Percentiles rank a stretch among this genome's conserved stretches.
These are phyloP conservation scores for Auxenochlorella pyrenoidosa DNA, from an alignment of 139 green algal species.

Conservation along the genomic window DNA sequence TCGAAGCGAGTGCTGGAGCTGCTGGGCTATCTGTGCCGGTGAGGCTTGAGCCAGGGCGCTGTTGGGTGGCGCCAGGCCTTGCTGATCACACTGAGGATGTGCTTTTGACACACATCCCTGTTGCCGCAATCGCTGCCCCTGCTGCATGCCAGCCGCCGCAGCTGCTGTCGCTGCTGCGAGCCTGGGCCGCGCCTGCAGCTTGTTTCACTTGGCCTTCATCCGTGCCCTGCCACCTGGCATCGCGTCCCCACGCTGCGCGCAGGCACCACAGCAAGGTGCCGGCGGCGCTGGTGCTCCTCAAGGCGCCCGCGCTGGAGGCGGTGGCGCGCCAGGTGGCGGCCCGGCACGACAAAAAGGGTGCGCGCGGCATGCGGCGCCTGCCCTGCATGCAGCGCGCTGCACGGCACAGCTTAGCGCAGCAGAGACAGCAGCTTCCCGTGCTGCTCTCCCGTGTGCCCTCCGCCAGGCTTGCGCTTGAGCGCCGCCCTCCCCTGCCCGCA, in stretches of 20 bases:
- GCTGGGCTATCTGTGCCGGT: constrained; percentile 64
- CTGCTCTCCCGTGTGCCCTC: too few relatives aligned
- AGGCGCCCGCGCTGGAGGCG: constrained; percentile 38
- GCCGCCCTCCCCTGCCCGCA: neutral
- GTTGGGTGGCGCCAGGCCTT: too few relatives aligned
- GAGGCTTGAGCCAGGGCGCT: neutral
- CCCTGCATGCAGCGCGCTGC: too few relatives aligned
- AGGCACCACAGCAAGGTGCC: constrained; percentile 63
- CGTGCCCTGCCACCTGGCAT: neutral
- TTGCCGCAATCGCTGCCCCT: too few relatives aligned
- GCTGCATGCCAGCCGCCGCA: too few relatives aligned
- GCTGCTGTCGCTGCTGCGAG: neutral
- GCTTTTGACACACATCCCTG: too few relatives aligned
- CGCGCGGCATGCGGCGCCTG: neutral
- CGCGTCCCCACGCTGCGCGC: neutral
- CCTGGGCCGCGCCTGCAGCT: neutral
- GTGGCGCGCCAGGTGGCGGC: constrained; percentile 15
- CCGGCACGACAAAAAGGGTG: constrained; percentile 30
- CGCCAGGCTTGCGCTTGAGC: neutral
- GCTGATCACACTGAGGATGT: too few relatives aligned
- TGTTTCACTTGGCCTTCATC: neutral
- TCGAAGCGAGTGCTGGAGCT: constrained; percentile 76
- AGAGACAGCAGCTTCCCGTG: too few relatives aligned
- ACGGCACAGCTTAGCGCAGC: too few relatives aligned
- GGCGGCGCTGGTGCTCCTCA: constrained; percentile 62